These are phyloP conservation scores for Chlorella variabilis DNA, from an alignment of 163 green algal genomes.

Conservation along the genomic window DNA sequence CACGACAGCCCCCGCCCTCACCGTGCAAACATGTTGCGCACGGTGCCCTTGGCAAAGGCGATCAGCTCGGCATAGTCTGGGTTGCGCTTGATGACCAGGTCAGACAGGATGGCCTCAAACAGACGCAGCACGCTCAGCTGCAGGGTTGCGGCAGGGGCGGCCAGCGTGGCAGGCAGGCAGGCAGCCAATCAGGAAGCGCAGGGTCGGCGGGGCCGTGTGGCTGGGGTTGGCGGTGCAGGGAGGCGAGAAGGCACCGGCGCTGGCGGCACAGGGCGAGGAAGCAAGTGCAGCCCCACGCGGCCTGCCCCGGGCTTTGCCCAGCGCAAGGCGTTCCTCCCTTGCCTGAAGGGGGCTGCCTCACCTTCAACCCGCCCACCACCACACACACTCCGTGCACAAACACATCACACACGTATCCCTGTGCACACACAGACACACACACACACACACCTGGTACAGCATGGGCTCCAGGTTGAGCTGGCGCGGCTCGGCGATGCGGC, in stretches of 20 bases:
- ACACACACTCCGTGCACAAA: no score
- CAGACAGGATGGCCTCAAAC: slow-evolving; percentile 75
- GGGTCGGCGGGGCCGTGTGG: no score
- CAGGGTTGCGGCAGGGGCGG: neutral
- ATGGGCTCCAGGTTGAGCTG: slow-evolving; percentile 79
- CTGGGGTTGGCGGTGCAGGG: no score
- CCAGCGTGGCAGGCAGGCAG: neutral
- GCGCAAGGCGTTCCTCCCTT: no score
- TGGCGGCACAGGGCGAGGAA: neutral
- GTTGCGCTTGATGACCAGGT: slow-evolving; percentile 56
- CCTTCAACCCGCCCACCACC: no score
- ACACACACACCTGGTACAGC: slow-evolving; percentile 79
- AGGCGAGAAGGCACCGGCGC: neutral
- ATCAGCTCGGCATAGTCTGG: slow-evolving; percentile 53
- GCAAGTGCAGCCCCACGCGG: neutral
- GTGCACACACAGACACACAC: neutral
- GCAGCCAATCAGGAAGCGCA: no score
- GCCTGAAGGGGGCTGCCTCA: no score
- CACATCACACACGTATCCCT: no score
- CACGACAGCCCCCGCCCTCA: neutral
- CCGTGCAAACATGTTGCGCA: slow-evolving; percentile 63
- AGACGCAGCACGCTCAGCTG: slow-evolving; percentile 83
- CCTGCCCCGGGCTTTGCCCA: no score
- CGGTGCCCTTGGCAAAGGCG: slow-evolving; percentile 56
- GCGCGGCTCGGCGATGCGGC: slow-evolving; percentile 62